These are phyloP conservation scores for Diaporthe helianthi DNA, from an alignment of 2,329 filamentous ascomycete genomes.

Conservation along the genomic window DNA sequence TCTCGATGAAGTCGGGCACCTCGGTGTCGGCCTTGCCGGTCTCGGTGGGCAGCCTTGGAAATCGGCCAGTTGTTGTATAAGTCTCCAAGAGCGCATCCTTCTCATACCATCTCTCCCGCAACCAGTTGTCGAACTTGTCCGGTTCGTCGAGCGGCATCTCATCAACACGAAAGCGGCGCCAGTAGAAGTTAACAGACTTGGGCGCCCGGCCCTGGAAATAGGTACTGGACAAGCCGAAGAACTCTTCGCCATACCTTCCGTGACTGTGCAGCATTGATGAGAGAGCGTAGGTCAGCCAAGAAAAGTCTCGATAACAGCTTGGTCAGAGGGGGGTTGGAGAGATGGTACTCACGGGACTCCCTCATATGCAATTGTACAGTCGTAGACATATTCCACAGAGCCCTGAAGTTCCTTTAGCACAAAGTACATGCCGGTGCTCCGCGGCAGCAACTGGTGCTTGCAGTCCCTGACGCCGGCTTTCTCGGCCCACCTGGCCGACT, in stretches of 20 bases:
- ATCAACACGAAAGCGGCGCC: constrained; percentile 81
- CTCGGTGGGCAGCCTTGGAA: constrained; percentile 70
- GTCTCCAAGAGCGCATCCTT: constrained; percentile 90
- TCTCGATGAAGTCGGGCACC: constrained; percentile 57
- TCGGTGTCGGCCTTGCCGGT: constrained; percentile 46
- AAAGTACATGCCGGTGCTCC: constrained; percentile 82
- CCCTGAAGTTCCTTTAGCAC: constrained; percentile 77
- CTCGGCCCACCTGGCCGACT: constrained; percentile 77
- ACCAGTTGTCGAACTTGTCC: constrained; percentile 82
- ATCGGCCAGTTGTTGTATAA: constrained; percentile 78
- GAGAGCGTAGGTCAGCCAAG: background rate
- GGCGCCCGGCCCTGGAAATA: constrained; percentile 89
- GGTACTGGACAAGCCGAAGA: constrained; percentile 85
- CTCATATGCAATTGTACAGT: constrained; percentile 95
- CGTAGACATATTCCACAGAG: constrained; percentile 83
- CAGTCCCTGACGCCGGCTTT: constrained; percentile 77
- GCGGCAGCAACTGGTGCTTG: constrained; percentile 76
- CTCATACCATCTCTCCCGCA: constrained; percentile 86
- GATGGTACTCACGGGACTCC: constrained; percentile 77
- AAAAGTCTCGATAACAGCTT: background rate
- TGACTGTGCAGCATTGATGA: constrained; percentile 55
- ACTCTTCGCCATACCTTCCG: constrained; percentile 86
- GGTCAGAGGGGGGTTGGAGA: too few species aligned
- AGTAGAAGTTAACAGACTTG: constrained; percentile 96
- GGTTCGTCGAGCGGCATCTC: constrained; percentile 81